phyloP scores from a whole-genome alignment of 805 yeast species.

The Dipodascus albidus region DNA sequence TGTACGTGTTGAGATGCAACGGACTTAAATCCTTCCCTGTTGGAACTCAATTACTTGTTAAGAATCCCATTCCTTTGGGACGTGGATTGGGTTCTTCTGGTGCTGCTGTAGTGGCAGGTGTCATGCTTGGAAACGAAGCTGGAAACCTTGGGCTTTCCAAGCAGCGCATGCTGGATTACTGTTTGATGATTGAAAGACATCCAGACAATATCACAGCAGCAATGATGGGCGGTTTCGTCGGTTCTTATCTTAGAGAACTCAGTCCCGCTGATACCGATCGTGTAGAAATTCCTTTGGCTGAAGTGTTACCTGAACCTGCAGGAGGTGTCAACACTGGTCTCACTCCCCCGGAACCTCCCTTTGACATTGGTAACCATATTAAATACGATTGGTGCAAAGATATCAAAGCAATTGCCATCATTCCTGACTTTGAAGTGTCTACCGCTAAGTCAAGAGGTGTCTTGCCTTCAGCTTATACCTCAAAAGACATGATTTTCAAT shows the following conservation, averaged over 20 bases:
- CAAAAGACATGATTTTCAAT: conserved; percentile 80
- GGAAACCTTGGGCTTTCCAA: conserved; percentile 65
- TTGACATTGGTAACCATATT: conserved; percentile 78
- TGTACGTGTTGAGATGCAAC: conserved; percentile 82
- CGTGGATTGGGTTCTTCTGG: conserved; percentile 97
- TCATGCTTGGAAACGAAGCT: conserved; percentile 74
- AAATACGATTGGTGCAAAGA: conserved; percentile 72
- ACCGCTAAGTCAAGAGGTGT: conserved; percentile 89
- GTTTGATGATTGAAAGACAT: conserved; percentile 94
- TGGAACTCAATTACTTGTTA: conserved; percentile 72
- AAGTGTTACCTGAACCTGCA: conserved; percentile 68
- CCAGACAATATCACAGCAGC: conserved; percentile 98
- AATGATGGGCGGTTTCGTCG: conserved; percentile 98
- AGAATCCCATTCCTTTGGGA: conserved; percentile 90
- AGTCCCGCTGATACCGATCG: conserved; percentile 58
- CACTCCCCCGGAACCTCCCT: conserved; percentile 74
- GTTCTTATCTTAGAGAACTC: conserved; percentile 80
- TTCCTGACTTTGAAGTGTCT: conserved; percentile 89
- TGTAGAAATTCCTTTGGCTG: conserved; percentile 75
- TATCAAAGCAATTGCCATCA: conserved; percentile 80
- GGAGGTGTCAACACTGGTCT: conserved; percentile 60
- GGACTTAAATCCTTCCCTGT: conserved; percentile 64
- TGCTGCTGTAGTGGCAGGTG: conserved; percentile 97
- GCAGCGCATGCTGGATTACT: conserved; percentile 82
- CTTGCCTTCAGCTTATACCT: conserved; percentile 66